Evolutionary conservation across 345 rosid genomes (phyloP), one percentile per base, ranked within the genome.

Genomic region (Rhizophora apiculata): DNA sequence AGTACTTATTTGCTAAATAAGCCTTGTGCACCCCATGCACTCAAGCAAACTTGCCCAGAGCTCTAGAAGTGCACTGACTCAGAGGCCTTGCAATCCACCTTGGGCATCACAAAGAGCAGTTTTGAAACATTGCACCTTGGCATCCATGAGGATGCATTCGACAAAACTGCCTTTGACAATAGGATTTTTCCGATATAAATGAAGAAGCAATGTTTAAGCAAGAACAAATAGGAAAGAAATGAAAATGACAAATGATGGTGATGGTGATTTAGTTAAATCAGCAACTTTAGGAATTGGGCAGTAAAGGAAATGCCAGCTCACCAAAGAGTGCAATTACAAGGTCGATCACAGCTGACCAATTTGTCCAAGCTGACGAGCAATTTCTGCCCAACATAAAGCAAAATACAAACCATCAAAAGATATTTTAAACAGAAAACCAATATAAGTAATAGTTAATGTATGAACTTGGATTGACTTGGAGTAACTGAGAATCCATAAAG

Each of bases 291-390:
- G 58, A 74, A 24, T 13, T 43, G 46, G 27, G 66, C 39, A 27
- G 24, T 55, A 71, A 55, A 39, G 63, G 6, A 68, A 54, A 34
- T 39, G 57, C 26, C 31, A 43, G 60, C 96, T 79, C 71, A 95
- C 98, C 99, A 95, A 55, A 90, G 79, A 72, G 31, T 73, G 72
- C 83, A 73, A 75, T 85, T 80, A 22, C 94, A 83, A 62, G 99
- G 99, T 72, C 68, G 87, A 74, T 82, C 86, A 69, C 94, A 92
- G n/a, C 87, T 75, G 74, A 95, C 85, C 78, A 85, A 63, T 66
- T 79, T 85, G 83, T 95, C 99, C 94, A 92, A 71, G 82, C 86
- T 87, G 83, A 73, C 84, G 64, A 92, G 75, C 67, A 95, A 73
- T 80, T 84, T 86, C 97, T 95, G 89, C 71, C 79, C 49, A 59